Evolutionary conservation across 179 eudicot species (phyloP).

Genomic region (Nepenthes alata): DNA sequence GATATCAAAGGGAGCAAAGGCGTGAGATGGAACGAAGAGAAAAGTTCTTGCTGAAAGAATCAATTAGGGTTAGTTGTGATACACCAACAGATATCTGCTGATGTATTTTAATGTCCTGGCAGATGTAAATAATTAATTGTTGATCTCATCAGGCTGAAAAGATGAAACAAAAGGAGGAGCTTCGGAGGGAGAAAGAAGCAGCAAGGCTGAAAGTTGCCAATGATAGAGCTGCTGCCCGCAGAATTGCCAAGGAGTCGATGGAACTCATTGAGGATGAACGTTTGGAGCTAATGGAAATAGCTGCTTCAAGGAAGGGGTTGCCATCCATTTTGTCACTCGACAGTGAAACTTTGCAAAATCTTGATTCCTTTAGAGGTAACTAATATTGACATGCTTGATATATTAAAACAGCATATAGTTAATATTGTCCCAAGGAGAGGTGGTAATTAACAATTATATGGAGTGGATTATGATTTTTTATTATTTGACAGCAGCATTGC

Average conservation of each 20-base stretch:
- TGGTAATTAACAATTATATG: too few relatives aligned
- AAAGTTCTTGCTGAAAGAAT: slow-evolving; percentile 61
- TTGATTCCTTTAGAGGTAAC: slow-evolving; percentile 59
- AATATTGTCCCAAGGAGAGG: neutral
- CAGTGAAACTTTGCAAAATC: slow-evolving; percentile 60
- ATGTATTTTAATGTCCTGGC: neutral
- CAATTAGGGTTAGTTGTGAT: slow-evolving; percentile 44
- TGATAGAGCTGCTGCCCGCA: slow-evolving; percentile 83
- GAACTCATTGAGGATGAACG: slow-evolving; percentile 88
- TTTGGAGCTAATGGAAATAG: slow-evolving; percentile 88
- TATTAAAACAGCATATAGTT: neutral
- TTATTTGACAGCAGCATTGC: neutral
- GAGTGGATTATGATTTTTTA: too few relatives aligned
- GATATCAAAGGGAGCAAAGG: slow-evolving; percentile 74
- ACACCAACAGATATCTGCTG: neutral
- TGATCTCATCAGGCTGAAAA: slow-evolving; percentile 50
- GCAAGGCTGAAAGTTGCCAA: slow-evolving; percentile 88
- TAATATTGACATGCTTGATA: neutral
- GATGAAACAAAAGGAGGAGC: slow-evolving; percentile 73
- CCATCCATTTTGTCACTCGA: slow-evolving; percentile 70
- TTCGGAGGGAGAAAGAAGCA: slow-evolving; percentile 78
- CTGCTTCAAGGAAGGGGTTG: slow-evolving; percentile 56
- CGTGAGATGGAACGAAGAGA: slow-evolving; percentile 88
- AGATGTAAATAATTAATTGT: neutral
- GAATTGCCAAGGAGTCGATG: slow-evolving; percentile 78